These are phyloP conservation scores for Globisporangium nagaii DNA, from an alignment of 352 stramenopile genomes.

Conservation along the genomic window DNA sequence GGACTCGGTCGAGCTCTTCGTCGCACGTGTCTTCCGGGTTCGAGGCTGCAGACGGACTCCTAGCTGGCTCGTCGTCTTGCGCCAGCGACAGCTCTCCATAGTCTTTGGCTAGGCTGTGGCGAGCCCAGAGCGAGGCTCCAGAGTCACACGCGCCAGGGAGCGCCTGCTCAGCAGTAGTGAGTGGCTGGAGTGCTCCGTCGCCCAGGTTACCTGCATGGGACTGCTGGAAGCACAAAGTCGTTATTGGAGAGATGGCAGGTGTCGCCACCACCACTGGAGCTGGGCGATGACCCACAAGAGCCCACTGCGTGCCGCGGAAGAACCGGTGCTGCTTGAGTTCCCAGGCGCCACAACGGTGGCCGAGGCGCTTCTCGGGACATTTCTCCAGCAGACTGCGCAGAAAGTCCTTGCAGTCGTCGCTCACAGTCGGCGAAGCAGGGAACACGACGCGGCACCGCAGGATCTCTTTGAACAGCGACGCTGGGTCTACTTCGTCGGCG, in stretches of 20 bases:
- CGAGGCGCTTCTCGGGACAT: constrained; percentile 15
- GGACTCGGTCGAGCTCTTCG: constrained; percentile 7
- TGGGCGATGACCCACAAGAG: constrained; percentile 3
- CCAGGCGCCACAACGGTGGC: constrained; percentile 17
- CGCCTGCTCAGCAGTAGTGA: neutral
- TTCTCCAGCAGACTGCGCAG: constrained; percentile 19
- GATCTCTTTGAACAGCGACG: constrained; percentile 51
- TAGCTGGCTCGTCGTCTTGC: neutral
- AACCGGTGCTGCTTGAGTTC: constrained; percentile 32
- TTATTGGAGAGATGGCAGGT: neutral
- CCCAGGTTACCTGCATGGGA: neutral
- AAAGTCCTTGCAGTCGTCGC: constrained; percentile 19
- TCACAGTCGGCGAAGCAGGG: constrained; percentile 19
- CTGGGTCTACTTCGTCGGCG: constrained; percentile 9
- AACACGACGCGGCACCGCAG: constrained; percentile 33
- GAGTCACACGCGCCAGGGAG: neutral
- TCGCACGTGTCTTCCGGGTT: constrained; percentile 6
- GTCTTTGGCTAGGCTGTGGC: neutral
- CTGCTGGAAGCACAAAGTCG: neutral
- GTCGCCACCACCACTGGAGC: neutral
- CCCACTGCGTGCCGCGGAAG: constrained; percentile 24
- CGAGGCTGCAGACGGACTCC: neutral
- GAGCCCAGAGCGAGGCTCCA: neutral
- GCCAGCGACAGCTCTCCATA: too few species aligned
- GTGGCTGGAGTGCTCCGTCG: neutral